Base-by-base conservation (phyloP, 441 rosid species). In the Populus hybrid region DNA sequence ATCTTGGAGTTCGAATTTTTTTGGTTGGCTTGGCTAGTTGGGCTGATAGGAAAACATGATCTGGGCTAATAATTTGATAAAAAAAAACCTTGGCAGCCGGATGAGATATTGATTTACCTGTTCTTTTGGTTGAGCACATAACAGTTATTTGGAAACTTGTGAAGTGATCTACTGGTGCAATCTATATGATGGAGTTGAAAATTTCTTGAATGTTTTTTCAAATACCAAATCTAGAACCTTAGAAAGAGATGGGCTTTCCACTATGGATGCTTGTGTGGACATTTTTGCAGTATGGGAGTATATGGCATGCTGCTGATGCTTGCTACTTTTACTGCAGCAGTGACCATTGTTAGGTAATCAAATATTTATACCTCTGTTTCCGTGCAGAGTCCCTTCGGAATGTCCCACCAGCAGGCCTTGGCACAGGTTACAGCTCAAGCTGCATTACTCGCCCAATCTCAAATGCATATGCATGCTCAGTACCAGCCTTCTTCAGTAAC, bases 391-490 rank as follows among this genome's bases (percentile, higher is more conserved):
- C 87, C 93, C 28, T 89, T 88, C 77, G 95, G 93, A 74, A 86
- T 88, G 81, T 86, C 95, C 71, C 93, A 91, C 78, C 95, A 89
- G 83, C 90, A 91, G 80, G 95, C 91, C 30, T 83, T 89, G 84
- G 91, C 90, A 42, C 92, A 87, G 74, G 91, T 91, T 42, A 87
- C 92, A 14, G 89, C 89, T 78, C 91, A 88, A 82, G 91, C 92
- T 77, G 87, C 82, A 23, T 50, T 85, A 63, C 81, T 82, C 9
- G 84, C 85, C 7, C 91, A 87, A 68, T 84, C 89, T 75, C 86
- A 76, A 20, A 69, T 84, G 81, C 88, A 85, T 61, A 74, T 81
- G 74, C 94, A 84, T 69, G 40, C 85, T 4, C 93, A 88, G 64
- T 78, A 81, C 69, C 87, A 89, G 61, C 78, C 88, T 35, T 79